Evolutionary conservation across 2,329 filamentous ascomycete genomes (phyloP).

Genomic region (Teratosphaeria zuluensis): DNA sequence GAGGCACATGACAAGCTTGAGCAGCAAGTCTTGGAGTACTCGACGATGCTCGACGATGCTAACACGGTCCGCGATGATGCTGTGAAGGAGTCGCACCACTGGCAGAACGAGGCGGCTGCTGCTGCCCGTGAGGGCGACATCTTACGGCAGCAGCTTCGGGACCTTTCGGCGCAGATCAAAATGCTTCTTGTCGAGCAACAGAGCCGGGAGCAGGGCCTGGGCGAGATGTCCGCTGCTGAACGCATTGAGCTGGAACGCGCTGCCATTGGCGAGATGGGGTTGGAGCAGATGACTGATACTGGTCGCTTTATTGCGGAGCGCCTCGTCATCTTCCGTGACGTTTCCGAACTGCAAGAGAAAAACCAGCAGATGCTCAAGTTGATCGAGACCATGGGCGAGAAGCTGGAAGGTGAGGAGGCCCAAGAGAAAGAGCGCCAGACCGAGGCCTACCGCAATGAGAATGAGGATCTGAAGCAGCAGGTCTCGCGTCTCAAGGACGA

Average conservation of each 20-base stretch:
- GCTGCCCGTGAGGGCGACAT: conserved; percentile 61
- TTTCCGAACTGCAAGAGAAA: conserved; percentile 75
- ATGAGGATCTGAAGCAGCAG: conserved; percentile 63
- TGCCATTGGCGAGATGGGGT: conserved; percentile 64
- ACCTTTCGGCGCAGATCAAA: conserved; percentile 82
- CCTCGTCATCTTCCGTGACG: conserved; percentile 79
- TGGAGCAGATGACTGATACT: conserved; percentile 71
- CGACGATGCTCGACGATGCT: conserved; percentile 70
- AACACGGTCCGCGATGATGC: conserved; percentile 71
- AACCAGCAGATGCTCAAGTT: conserved; percentile 77
- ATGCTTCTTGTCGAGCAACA: conserved; percentile 81
- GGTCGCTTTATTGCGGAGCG: conserved; percentile 83
- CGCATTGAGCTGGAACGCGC: conserved; percentile 66
- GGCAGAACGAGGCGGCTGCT: conserved; percentile 60
- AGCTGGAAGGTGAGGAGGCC: conserved; percentile 86
- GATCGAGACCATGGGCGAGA: conserved; percentile 72
- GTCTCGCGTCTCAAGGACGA: conserved; percentile 76
- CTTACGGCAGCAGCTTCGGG: conserved; percentile 74
- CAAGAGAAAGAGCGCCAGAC: conserved; percentile 47
- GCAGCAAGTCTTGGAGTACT: conserved; percentile 66
- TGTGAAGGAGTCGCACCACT: conserved; percentile 67
- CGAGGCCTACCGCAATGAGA: conserved; percentile 50
- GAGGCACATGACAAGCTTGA: conserved; percentile 72
- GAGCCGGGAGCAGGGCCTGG: conserved; percentile 67
- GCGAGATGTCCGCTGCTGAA: conserved; percentile 62